Conservation (phyloP, 306 rosid species). For the Albizia julibrissin region DNA sequence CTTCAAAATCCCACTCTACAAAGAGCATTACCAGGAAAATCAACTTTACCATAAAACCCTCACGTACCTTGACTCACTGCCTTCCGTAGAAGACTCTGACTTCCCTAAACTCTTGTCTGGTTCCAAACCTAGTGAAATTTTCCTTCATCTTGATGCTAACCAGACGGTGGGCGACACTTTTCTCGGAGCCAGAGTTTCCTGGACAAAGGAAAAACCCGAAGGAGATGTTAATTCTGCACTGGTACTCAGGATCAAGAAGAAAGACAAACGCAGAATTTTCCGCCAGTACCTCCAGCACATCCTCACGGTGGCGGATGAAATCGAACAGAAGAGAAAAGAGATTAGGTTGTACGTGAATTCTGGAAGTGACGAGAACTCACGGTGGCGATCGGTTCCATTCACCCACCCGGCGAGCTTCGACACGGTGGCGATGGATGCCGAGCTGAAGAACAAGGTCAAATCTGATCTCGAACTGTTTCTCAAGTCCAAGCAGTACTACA, state of each 20-base stretch:
- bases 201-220: slow-evolving; percentile 48
- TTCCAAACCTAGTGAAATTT: slow-evolving; percentile 62
- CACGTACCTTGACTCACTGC: slow-evolving; percentile 69
- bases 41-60: slow-evolving; percentile 69
- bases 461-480: slow-evolving; percentile 79
- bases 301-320: slow-evolving; percentile 64
- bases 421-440: slow-evolving; percentile 71
- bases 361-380: slow-evolving; percentile 33
- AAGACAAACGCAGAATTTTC: slow-evolving; percentile 75
- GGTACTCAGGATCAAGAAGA: slow-evolving; percentile 58
- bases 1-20: slow-evolving; percentile 71
- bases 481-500: slow-evolving; percentile 80
- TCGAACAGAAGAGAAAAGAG: slow-evolving; percentile 67
- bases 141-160: slow-evolving; percentile 60
- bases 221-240: slow-evolving; percentile 34
- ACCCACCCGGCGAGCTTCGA: slow-evolving; percentile 87
- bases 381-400: slow-evolving; percentile 81
- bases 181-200: slow-evolving; percentile 62
- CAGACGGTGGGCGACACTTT: slow-evolving; percentile 68
- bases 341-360: slow-evolving; percentile 53
- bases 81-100: slow-evolving; percentile 82
- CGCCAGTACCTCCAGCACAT: slow-evolving; percentile 91
- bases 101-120: slow-evolving; percentile 81
- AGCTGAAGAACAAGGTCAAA: slow-evolving; percentile 67
- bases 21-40: slow-evolving; percentile 61